phyloP scores from a whole-genome alignment of 2,329 filamentous ascomycete species.

The Cercospora nicotianae region DNA sequence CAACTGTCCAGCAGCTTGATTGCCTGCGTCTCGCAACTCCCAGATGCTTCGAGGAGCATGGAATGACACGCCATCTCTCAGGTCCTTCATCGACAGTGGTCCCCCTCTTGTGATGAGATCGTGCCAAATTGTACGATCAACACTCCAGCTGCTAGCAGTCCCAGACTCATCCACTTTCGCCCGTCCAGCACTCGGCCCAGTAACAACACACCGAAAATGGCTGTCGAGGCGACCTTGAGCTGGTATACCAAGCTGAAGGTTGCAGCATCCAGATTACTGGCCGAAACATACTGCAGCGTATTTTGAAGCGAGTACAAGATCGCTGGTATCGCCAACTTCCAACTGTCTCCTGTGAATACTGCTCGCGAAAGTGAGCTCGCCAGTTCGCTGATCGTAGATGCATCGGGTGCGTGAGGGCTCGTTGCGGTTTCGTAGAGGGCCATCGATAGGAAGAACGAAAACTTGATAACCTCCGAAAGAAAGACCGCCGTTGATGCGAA shows the following conservation, averaged over 20 bases:
- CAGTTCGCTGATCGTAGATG: slow-evolving; percentile 56
- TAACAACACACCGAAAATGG: slow-evolving; percentile 79
- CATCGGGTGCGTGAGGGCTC: slow-evolving; percentile 74
- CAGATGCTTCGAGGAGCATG: slow-evolving; percentile 79
- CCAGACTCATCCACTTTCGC: slow-evolving; percentile 76
- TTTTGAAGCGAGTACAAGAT: slow-evolving; percentile 89
- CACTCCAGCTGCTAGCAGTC: slow-evolving; percentile 78
- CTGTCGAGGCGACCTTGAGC: slow-evolving; percentile 88
- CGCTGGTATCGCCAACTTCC: slow-evolving; percentile 90
- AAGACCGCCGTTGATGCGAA: slow-evolving; percentile 93
- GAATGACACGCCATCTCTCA: slow-evolving; percentile 59
- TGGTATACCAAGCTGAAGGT: slow-evolving; percentile 94
- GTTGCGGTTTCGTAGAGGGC: slow-evolving; percentile 85
- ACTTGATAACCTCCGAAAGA: slow-evolving; percentile 87
- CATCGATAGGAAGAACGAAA: slow-evolving; percentile 81
- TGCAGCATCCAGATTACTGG: slow-evolving; percentile 87
- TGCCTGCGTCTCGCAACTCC: slow-evolving; percentile 67
- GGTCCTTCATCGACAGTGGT: slow-evolving; percentile 57
- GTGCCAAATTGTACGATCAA: slow-evolving; percentile 79
- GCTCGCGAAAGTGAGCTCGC: slow-evolving; percentile 76
- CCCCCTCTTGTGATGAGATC: slow-evolving; percentile 54
- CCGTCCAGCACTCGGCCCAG: slow-evolving; percentile 68
- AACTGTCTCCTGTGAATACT: slow-evolving; percentile 86
- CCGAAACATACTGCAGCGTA: slow-evolving; percentile 86
- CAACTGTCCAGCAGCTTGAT: slow-evolving; percentile 52